phyloP scores from a whole-genome alignment of 2,329 filamentous ascomycete genomes.

The Aspergillus nomiae region DNA sequence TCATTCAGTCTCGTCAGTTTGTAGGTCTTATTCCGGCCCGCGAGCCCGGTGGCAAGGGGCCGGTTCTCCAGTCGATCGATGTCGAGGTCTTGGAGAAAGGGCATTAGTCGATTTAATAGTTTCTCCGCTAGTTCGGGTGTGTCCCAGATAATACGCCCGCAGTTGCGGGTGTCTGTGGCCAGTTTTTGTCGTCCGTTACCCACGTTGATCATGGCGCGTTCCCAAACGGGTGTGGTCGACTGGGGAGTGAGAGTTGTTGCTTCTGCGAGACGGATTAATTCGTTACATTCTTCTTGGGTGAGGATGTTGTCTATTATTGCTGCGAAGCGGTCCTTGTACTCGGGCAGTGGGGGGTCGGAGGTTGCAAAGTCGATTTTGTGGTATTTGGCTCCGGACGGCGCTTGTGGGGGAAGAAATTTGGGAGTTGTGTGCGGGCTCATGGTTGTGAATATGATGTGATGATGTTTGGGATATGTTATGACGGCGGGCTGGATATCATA shows the following conservation, averaged over 20 bases:
- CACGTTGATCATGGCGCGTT: constrained; percentile 68
- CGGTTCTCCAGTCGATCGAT: constrained; percentile 40
- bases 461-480: neutral
- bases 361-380: constrained; percentile 57
- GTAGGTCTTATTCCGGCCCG: constrained; percentile 43
- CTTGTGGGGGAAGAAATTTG: constrained; percentile 35
- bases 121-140: constrained; percentile 61
- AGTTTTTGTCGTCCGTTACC: constrained; percentile 63
- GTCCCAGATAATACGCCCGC: constrained; percentile 79
- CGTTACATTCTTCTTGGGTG: constrained; percentile 62
- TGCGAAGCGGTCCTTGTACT: constrained; percentile 60
- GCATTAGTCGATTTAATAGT: constrained; percentile 61
- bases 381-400: constrained; percentile 49
- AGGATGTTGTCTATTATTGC: constrained; percentile 66
- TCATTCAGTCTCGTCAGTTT: constrained; percentile 62
- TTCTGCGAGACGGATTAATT: constrained; percentile 57
- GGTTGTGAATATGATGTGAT: neutral
- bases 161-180: constrained; percentile 63
- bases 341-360: constrained; percentile 48
- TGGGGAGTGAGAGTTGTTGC: constrained; percentile 33
- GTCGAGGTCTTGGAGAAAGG: constrained; percentile 51
- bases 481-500: neutral
- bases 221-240: constrained; percentile 54
- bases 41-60: constrained; percentile 48
- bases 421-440: neutral